Evolutionary conservation across 805 yeast species (phyloP), one percentile per base, ranked within the genome.

Genomic region (Teunomyces funiuensis): DNA sequence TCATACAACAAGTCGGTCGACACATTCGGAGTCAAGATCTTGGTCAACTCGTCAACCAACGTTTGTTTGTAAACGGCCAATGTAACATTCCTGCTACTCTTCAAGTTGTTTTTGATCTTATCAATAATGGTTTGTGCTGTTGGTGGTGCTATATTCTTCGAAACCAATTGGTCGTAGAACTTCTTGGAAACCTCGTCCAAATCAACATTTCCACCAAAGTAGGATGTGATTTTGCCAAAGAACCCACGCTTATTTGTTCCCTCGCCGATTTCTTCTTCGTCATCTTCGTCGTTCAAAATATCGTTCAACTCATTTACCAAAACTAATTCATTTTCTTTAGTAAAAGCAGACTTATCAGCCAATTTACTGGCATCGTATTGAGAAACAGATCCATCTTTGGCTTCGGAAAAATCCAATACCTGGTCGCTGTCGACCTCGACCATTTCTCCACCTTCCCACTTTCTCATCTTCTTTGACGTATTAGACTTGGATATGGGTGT

Each of bases 91-190:
- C 88, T 83, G 40, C 81, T 84, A 10, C 87, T 79, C 2, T 81
- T 68, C 33, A 93, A 62, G 43, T 82, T 83, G 47, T 74, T 73
- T 41, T 82, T 82, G 28, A 93, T 88, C 43, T 81, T 82, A 11
- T 79, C 75, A 33, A 88, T 79, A 36, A 91, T 73, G 34, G 78
- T 74, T 29, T 73, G 79, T 0, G 98, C 93, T 2, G 89, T 95
- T 43, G 85, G 86, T 8, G 95, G 93, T 3, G 97, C 93, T 23
- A 91, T 93, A 54, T 91, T 91, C 54, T 90, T 91, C 47, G 83
- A 73, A 46, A 93, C 78, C 41, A 91, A 69, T 53, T 88, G 95
- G 43, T 86, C 85, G 41, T 79, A 76, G 63, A 93, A 75, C 33
- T 82, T 79, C 28, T 72, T 72, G 16, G 86, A 66, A 2, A 88